These are phyloP conservation scores for Boletellus deceptivus DNA, from an alignment of 1,284 basidiomycete species.

Conservation along the genomic window DNA sequence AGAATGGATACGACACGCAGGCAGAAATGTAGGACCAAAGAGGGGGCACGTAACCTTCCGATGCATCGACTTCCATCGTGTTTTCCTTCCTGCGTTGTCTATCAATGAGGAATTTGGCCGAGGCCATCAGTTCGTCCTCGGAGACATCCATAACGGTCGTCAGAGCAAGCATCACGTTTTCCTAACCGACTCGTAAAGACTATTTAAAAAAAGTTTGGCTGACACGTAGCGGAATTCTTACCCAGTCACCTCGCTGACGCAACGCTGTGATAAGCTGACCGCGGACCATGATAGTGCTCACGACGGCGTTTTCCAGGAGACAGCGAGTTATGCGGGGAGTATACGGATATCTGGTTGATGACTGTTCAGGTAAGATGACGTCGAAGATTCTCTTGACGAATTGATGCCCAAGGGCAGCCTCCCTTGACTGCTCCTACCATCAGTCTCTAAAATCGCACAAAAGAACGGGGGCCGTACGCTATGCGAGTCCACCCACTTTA, in stretches of 20 bases:
- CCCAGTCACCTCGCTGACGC: conserved; percentile 61
- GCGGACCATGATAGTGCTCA: conserved; percentile 59
- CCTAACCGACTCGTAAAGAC: conserved; percentile 36
- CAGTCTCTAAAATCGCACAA: neutral
- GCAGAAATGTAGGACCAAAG: conserved; percentile 50
- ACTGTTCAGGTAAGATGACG: conserved; percentile 42
- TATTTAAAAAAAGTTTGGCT: neutral
- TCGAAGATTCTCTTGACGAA: conserved; percentile 59
- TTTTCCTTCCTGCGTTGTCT: conserved; percentile 31
- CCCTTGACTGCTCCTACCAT: conserved; percentile 18
- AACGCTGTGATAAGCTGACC: conserved; percentile 54
- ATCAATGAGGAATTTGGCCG: conserved; percentile 45
- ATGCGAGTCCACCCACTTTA: conserved; percentile 46
- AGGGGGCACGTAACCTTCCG: conserved; percentile 37
- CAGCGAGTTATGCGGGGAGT: conserved; percentile 51
- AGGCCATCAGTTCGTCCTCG: conserved; percentile 56
- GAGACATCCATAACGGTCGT: conserved; percentile 56
- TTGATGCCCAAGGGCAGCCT: conserved; percentile 39
- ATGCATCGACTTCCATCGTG: conserved; percentile 59
- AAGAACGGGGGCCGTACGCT: conserved; percentile 21
- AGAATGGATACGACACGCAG: conserved; percentile 52
- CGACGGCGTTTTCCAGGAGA: conserved; percentile 51
- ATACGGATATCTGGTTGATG: conserved; percentile 27
- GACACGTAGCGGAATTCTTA: conserved; percentile 31
- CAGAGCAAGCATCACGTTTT: conserved; percentile 53